Base-by-base conservation (phyloP, 345 rosid genomes). In the Arabis hirsuta region DNA sequence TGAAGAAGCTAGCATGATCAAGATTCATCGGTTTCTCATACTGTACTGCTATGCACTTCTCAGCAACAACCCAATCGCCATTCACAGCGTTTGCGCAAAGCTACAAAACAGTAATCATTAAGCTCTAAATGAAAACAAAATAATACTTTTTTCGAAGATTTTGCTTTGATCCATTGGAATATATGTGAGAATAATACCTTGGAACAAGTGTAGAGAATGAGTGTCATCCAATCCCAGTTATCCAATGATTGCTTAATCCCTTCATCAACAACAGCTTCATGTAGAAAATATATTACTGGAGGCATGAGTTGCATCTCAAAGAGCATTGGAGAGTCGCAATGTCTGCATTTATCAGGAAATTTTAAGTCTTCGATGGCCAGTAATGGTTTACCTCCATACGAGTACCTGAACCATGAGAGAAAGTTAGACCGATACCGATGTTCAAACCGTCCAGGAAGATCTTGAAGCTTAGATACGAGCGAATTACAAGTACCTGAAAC, bases 301-400 rank as follows among this genome's bases (percentile, higher is more conserved):
- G 97, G 81, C 99, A 95, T 91, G 50, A 95, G 81, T 82, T 95
- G 99, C 88, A 95, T 81, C 82, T 95, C 99, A 64, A 79, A 91
- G 27, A 78, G 83, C 85, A 86, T 87, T 48, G 79, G 78, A 64
- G 84, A 75, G 71, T 87, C 82, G 51, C 99, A 95, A 6, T 71
- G 68, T 41, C 16, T 36, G 70, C 97, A 95, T 3, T 60, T 83
- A n/a, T 82, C 86, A 2, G 86, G 84, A 53, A 83, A 69, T 63
- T 31, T 82, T 24, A 76, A 26, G 57, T 81, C 86, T 47, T 62
- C 66, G 4, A 70, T 69, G n/a, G 93, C 91, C 56, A 84, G 71
- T 67, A 91, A 82, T 8, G 96, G 89, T 47, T 84, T 84, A 14
- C 90, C 90, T 1, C 93, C 93, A 77, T 81, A 83, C 0, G 78